Conservation (phyloP, 495 filamentous ascomycete species). For the Xanthoparmelia taractica region DNA sequence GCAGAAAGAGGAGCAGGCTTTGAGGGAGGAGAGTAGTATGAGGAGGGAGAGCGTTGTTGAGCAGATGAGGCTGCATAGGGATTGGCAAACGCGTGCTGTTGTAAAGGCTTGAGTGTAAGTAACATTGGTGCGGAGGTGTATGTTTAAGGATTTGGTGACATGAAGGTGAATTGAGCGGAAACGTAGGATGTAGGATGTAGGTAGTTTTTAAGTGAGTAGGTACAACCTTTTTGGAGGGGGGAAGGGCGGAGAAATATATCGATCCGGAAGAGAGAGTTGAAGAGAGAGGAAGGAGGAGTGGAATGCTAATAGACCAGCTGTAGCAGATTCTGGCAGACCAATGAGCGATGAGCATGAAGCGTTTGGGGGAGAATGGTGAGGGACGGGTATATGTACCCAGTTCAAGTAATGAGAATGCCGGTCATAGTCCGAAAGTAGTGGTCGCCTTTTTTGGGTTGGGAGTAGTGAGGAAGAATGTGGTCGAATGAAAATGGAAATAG, state of each 20-base stretch:
- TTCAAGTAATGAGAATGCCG: slow-evolving; percentile 13
- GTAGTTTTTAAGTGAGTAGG: slow-evolving; percentile 2
- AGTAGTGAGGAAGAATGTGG: background rate
- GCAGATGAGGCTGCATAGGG: slow-evolving; percentile 37
- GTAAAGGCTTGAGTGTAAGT: slow-evolving; percentile 38
- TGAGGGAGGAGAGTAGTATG: slow-evolving; percentile 31
- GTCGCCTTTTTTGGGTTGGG: background rate
- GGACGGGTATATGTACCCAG: slow-evolving; percentile 13
- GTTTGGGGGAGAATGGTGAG: slow-evolving; percentile 5
- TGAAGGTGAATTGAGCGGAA: slow-evolving; percentile 12
- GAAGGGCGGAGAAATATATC: slow-evolving; percentile 3
- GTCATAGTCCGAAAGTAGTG: slow-evolving; percentile 8
- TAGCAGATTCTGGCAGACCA: slow-evolving; percentile 10
- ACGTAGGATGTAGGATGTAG: too few species aligned
- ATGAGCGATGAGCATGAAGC: slow-evolving; percentile 5
- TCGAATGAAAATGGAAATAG: slow-evolving; percentile 13
- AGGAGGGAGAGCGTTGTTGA: slow-evolving; percentile 32
- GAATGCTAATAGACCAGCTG: slow-evolving; percentile 12
- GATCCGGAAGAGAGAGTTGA: slow-evolving; percentile 5
- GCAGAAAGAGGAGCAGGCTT: slow-evolving; percentile 24
- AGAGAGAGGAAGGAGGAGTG: slow-evolving; percentile 2
- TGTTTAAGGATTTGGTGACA: slow-evolving; percentile 4
- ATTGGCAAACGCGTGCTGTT: slow-evolving; percentile 36
- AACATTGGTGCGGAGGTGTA: slow-evolving; percentile 30
- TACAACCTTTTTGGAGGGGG: slow-evolving; percentile 16